Evolutionary conservation across 179 eudicot genomes (phyloP), one percentile per base, ranked within the genome.

Genomic region (Vitellaria paradoxa): DNA sequence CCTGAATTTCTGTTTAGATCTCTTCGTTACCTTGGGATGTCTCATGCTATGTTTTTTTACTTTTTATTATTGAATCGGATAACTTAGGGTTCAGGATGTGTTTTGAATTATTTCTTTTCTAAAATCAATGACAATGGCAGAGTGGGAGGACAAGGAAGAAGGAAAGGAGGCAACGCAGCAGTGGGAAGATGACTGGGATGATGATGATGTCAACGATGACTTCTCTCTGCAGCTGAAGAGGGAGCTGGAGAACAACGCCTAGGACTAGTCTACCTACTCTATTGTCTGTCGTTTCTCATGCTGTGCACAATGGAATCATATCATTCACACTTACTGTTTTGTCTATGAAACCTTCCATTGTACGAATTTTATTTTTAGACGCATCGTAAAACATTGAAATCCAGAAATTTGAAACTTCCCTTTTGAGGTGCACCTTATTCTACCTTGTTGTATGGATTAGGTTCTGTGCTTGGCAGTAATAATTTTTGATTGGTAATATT

Each of bases 101-200:
- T 70, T 23, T 52, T 70, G 60, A 52, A 21, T 37, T n/a, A 6
- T 23, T 70, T 52, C 6, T 52, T 70, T 47, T 70, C 12, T 18
- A 15, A 70, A 50, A 70, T 30, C 30, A 8, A 50, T 30, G 10
- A 70, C 20, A 52, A 52, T 70, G 67, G 76, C 85, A 92, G 98
- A 92, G 81, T 93, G 95, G 92, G 90, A 86, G 49, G 85, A 81
- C 73, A 89, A 89, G 73, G 92, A 90, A 73, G 97, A 92, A 83
- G 95, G 91, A 49, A 92, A 88, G 82, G 98, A 90, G 80, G 87
- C 82, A 67, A 86, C 88, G 3, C 95, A 93, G 77, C 95, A 92
- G 76, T 93, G 98, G 98, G 98, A 93, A 78, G 98, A 89, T 65
- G 97, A 93, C 56, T 92, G 97, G 98, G 98, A 93, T 81, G 98